These are phyloP conservation scores for Myrmaecium sp. DNA, from an alignment of 2,329 filamentous ascomycete species.

Conservation along the genomic window DNA sequence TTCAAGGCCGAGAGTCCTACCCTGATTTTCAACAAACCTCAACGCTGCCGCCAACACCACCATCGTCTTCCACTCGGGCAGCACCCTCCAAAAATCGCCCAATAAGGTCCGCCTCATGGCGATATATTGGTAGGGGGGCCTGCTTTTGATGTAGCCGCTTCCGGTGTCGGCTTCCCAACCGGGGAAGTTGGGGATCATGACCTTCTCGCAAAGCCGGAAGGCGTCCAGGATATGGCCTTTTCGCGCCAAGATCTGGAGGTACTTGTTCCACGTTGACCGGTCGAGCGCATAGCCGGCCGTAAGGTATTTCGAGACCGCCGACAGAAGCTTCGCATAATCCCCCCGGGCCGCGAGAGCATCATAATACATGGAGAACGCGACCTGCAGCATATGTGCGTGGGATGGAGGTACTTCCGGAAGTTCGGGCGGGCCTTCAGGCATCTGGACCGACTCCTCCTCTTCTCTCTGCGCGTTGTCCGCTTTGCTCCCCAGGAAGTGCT, in stretches of 20 bases:
- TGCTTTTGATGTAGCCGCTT: constrained; percentile 10
- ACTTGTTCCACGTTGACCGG: constrained; percentile 64
- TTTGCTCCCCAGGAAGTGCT: constrained; percentile 14
- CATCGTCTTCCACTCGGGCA: constrained; percentile 27
- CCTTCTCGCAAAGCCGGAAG: constrained; percentile 56
- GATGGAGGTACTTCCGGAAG: constrained; percentile 10
- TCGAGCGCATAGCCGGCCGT: constrained; percentile 56
- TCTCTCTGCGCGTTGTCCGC: constrained; percentile 4
- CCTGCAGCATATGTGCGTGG: constrained; percentile 32
- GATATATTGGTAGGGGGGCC: constrained; percentile 12
- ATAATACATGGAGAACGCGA: constrained; percentile 35
- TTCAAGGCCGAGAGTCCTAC: constrained; percentile 12
- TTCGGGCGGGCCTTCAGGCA: no score
- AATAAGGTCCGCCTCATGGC: constrained; percentile 13
- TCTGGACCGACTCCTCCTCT: neutral
- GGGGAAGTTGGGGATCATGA: constrained; percentile 62
- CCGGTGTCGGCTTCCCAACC: constrained; percentile 42
- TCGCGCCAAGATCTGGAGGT: constrained; percentile 50
- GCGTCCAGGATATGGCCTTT: constrained; percentile 46
- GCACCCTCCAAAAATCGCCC: constrained; percentile 9
- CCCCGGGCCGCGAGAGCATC: constrained; percentile 35
- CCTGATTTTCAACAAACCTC: constrained; percentile 16
- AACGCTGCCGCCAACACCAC: constrained; percentile 24
- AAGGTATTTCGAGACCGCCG: constrained; percentile 39
- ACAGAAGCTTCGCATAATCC: constrained; percentile 18